These are phyloP conservation scores for Coniochaeta ligniaria DNA, from an alignment of 2,329 filamentous ascomycete genomes.

Conservation along the genomic window DNA sequence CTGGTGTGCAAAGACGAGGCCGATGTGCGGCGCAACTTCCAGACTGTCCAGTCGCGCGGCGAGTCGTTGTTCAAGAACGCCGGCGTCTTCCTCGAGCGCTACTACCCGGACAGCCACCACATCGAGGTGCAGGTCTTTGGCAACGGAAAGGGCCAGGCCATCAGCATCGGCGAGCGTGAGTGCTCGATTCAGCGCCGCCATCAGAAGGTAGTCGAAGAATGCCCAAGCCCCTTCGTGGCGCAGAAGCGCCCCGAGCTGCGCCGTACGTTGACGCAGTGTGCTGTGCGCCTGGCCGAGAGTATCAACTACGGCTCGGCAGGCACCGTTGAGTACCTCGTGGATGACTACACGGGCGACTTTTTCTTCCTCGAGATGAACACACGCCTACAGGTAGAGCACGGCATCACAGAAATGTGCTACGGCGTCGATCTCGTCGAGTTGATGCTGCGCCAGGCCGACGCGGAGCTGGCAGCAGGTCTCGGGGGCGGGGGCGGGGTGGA, in stretches of 20 bases:
- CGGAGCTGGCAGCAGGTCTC: slow-evolving; percentile 13
- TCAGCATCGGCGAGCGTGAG: slow-evolving; percentile 52
- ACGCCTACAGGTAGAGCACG: slow-evolving; percentile 46
- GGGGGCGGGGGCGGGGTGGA: slow-evolving; percentile 8
- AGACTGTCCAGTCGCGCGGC: slow-evolving; percentile 42
- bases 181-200: slow-evolving; percentile 56
- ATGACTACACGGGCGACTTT: neutral
- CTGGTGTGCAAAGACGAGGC: slow-evolving; percentile 35
- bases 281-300: slow-evolving; percentile 1
- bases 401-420: slow-evolving; percentile 71
- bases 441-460: slow-evolving; percentile 29
- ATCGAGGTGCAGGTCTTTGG: slow-evolving; percentile 59
- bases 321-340: slow-evolving; percentile 8
- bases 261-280: slow-evolving; percentile 4
- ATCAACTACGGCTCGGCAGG: slow-evolving; percentile 6
- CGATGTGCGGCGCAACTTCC: slow-evolving; percentile 31
- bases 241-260: slow-evolving; percentile 18
- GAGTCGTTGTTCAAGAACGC: slow-evolving; percentile 48
- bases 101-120: slow-evolving; percentile 27
- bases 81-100: slow-evolving; percentile 51
- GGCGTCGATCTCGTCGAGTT: slow-evolving; percentile 63
- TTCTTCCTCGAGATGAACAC: slow-evolving; percentile 12
- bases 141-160: slow-evolving; percentile 45
- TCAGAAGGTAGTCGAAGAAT: slow-evolving; percentile 60
- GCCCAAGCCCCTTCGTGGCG: slow-evolving; percentile 50